Percentiles rank a stretch among this genome's conserved stretches.
Evolutionary conservation across 768 basidiomycete genomes (phyloP).

Genomic region (Gymnopilus junonius): DNA sequence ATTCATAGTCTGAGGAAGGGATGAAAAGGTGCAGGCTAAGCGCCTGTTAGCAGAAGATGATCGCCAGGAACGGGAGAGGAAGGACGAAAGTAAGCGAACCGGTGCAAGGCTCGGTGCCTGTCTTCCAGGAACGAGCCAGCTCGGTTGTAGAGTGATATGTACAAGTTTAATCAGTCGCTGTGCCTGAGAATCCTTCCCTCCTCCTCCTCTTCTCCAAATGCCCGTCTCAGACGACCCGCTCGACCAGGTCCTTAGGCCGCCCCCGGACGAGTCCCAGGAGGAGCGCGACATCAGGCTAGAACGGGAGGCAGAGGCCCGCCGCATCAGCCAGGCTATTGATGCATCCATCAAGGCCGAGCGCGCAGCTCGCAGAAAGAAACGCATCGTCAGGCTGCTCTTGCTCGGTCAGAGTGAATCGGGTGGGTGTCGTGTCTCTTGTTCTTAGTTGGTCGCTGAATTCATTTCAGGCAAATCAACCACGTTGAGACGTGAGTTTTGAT

Average conservation of each 20-base stretch:
- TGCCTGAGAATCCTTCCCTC: conserved; percentile 28
- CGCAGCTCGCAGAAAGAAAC: conserved; percentile 66
- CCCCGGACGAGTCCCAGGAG: conserved; percentile 66
- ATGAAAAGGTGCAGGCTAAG: not conserved
- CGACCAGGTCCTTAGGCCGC: conserved; percentile 66
- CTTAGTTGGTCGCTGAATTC: conserved; percentile 3
- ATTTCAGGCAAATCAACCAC: conserved; percentile 78
- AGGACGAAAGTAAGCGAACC: not conserved
- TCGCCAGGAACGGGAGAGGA: not conserved
- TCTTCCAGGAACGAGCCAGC: conserved; percentile 25
- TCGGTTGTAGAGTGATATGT: conserved; percentile 21
- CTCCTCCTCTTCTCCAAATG: conserved; percentile 31
- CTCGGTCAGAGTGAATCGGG: conserved; percentile 87
- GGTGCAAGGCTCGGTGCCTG: conserved; percentile 35
- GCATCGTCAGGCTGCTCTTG: conserved; percentile 71
- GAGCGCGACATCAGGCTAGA: conserved; percentile 57
- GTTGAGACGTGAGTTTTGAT: conserved; percentile 64
- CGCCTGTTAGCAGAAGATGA: not conserved
- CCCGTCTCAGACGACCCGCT: conserved; percentile 63
- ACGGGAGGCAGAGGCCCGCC: conserved; percentile 67
- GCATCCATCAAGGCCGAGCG: conserved; percentile 70
- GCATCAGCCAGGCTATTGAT: conserved; percentile 74
- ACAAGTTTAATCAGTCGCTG: conserved; percentile 24
- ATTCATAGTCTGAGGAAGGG: not conserved
- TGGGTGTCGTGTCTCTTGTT: conserved; percentile 35